Conservation (phyloP, 306 rosid species). For the Cicer arietinum region DNA sequence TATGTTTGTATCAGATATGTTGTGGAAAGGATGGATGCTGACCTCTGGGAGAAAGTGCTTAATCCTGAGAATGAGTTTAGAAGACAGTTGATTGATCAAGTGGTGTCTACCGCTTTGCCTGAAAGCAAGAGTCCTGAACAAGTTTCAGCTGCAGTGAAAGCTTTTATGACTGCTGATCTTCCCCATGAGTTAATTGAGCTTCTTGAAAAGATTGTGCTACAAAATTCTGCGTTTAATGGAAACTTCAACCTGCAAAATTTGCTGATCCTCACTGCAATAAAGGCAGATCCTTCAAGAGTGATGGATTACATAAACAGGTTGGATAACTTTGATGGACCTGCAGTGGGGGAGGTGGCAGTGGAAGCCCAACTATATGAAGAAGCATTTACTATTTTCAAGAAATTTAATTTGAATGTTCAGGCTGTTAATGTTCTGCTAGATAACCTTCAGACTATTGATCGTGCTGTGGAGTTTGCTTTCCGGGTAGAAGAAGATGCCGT, state of each 20-base stretch:
- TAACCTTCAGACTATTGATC: constrained; percentile 77
- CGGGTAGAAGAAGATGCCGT: constrained; percentile 97
- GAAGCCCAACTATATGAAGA: constrained; percentile 92
- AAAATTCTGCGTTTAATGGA: constrained; percentile 94
- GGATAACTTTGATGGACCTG: constrained; percentile 95
- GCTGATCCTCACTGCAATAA: constrained; percentile 88
- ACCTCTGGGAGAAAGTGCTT: constrained; percentile 92
- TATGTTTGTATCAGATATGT: constrained; percentile 71
- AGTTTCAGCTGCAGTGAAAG: constrained; percentile 96
- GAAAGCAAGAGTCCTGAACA: constrained; percentile 99
- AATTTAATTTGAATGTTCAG: constrained; percentile 92
- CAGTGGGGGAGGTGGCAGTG: constrained; percentile 96
- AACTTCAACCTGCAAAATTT: constrained; percentile 91
- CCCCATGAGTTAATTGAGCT: constrained; percentile 97
- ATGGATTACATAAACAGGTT: constrained; percentile 95
- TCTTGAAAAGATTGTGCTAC: constrained; percentile 96
- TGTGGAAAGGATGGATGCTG: constrained; percentile 95
- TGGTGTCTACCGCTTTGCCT: constrained; percentile 95
- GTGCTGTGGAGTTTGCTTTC: constrained; percentile 95
- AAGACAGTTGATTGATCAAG: constrained; percentile 93
- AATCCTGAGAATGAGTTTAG: constrained; percentile 85
- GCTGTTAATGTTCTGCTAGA: constrained; percentile 89
- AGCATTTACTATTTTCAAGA: constrained; percentile 87
- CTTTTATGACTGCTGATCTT: constrained; percentile 98
- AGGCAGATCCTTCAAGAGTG: constrained; percentile 96